Conservation (phyloP, 1,139 yeast genomes). For the Entelexis paramagnoliae region DNA sequence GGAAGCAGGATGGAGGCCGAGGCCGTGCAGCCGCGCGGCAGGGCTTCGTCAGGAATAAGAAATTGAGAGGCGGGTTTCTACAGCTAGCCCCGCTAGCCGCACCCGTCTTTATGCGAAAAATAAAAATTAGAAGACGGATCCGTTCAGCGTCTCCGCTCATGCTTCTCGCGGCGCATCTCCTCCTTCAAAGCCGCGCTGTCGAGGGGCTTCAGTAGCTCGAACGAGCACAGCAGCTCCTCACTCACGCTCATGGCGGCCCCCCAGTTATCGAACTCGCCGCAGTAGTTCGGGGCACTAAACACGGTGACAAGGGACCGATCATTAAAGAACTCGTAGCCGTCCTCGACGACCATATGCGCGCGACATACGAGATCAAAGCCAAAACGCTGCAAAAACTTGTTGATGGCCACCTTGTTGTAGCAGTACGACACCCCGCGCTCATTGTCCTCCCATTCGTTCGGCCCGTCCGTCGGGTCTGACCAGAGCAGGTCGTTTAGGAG, state of each 20-base stretch:
- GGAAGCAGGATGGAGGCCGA: no score
- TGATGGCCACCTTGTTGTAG: slow-evolving; percentile 65
- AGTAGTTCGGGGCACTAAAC: slow-evolving; percentile 93
- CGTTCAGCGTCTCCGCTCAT: slow-evolving; percentile 25
- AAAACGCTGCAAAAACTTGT: slow-evolving; percentile 86
- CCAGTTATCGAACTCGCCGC: slow-evolving; percentile 97
- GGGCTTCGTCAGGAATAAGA: not conserved
- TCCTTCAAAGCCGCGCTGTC: slow-evolving; percentile 89
- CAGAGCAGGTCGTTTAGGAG: slow-evolving; percentile 88
- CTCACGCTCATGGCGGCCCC: slow-evolving; percentile 99
- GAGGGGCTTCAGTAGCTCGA: slow-evolving; percentile 88
- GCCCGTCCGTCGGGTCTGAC: slow-evolving; percentile 91
- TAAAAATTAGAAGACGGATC: not conserved
- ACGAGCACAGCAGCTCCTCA: slow-evolving; percentile 87
- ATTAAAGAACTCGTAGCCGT: slow-evolving; percentile 93
- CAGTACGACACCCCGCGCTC: slow-evolving; percentile 80
- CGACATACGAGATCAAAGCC: slow-evolving; percentile 96
- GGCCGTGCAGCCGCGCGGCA: no score
- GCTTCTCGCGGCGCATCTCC: slow-evolving; percentile 40
- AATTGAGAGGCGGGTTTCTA: not conserved
- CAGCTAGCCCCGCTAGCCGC: slow-evolving; percentile 1
- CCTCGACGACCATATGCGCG: slow-evolving; percentile 98
- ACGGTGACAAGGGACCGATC: slow-evolving; percentile 92
- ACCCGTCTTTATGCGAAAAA: not conserved
- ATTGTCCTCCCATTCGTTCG: slow-evolving; percentile 69